A percentile compares a stretch with the other conserved stretches of the same genome.
Evolutionary conservation across 345 rosid genomes (phyloP).

Genomic region (Aethionema arabicum): DNA sequence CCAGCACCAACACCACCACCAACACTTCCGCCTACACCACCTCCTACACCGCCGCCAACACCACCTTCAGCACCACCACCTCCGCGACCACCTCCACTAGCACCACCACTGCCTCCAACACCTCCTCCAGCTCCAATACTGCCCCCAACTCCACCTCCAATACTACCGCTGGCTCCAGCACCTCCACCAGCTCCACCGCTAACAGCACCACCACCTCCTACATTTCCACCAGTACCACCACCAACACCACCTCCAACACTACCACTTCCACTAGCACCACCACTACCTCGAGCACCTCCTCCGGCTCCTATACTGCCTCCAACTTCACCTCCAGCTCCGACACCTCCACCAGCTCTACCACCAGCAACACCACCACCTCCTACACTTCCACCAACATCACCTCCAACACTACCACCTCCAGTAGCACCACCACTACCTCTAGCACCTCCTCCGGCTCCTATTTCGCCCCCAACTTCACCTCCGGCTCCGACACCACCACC

Average conservation of each 20-base stretch:
- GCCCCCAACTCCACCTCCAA: not conserved
- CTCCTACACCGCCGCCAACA: not conserved
- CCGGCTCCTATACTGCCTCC: not conserved
- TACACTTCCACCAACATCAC: not conserved
- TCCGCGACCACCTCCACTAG: slow-evolving; percentile 16
- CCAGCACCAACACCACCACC: not conserved
- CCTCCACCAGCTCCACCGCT: not conserved
- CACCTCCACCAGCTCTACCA: not conserved
- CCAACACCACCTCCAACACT: not conserved
- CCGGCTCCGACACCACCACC: not conserved
- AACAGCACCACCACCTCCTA: not conserved
- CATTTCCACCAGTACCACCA: not conserved
- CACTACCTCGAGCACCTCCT: slow-evolving; percentile 1
- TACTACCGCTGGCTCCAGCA: not conserved
- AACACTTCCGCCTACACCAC: not conserved
- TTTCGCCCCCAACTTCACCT: no score
- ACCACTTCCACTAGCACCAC: not conserved
- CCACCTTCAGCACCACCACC: slow-evolving; percentile 24
- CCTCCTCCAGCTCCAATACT: not conserved
- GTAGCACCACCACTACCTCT: not conserved
- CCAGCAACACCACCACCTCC: not conserved
- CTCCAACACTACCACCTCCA: not conserved
- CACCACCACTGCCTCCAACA: slow-evolving; percentile 8
- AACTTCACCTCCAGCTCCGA: not conserved
- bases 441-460: not conserved